phyloP scores from a whole-genome alignment of 345 rosid genomes.

The Brassica rapa region DNA sequence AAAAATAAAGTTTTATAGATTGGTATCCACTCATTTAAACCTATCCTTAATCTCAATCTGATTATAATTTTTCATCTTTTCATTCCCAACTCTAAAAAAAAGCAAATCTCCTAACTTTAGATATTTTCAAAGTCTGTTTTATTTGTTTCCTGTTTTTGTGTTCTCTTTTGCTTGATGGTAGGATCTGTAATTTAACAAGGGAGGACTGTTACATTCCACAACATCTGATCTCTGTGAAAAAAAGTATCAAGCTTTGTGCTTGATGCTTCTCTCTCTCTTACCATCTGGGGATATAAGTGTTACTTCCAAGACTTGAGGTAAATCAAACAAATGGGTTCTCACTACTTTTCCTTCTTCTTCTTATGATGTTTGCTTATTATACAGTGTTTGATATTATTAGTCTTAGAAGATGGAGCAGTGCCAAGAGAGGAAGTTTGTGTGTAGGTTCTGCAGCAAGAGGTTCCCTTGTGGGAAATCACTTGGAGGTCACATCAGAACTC shows the following conservation, averaged over 20 bases:
- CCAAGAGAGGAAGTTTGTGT: constrained; percentile 62
- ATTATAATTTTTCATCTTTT: background rate
- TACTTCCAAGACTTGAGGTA: constrained; percentile 27
- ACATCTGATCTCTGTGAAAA: constrained; percentile 19
- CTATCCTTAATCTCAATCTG: background rate
- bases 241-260: constrained; percentile 40
- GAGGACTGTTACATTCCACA: constrained; percentile 34
- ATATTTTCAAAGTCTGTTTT: constrained; percentile 41
- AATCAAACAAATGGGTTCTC: constrained; percentile 13
- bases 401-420: constrained; percentile 51
- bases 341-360: background rate
- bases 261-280: constrained; percentile 20
- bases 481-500: constrained; percentile 92
- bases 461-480: constrained; percentile 82
- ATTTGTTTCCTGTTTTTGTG: constrained; percentile 42
- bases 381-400: constrained; percentile 19
- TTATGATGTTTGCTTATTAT: constrained; percentile 15
- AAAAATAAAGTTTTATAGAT: background rate
- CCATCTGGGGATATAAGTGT: background rate
- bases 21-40: constrained; percentile 26
- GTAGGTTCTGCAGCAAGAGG: constrained; percentile 76
- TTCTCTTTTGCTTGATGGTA: constrained; percentile 33
- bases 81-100: constrained; percentile 17
- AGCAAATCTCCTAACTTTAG: constrained; percentile 41
- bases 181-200: constrained; percentile 42